Base-by-base conservation (phyloP, 2,329 filamentous ascomycete species). In the Penicillium sp. region DNA sequence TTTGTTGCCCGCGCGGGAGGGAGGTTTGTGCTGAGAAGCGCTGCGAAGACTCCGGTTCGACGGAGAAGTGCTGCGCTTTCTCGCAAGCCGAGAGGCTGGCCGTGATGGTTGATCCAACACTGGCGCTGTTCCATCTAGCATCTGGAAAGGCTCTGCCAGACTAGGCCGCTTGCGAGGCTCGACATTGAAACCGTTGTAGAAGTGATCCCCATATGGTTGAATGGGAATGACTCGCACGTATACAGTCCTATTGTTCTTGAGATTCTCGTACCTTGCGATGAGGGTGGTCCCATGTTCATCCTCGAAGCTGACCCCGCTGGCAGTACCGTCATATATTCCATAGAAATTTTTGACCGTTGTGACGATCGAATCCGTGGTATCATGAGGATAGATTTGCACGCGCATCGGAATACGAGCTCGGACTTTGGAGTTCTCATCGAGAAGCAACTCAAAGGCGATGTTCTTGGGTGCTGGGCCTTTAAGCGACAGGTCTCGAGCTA, bases 281-380 rank as follows among this genome's bases (percentile, higher is more conserved):
- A 99, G 86, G 60, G 90, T 96, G 70, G 90, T 93, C 69, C 91
- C 91, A 68, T 89, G 82, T 63, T 90, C 86, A 75, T 97, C 93
- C 78, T 97, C 93, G 71, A 99, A 97, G 78, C 91, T 96, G 71
- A 99, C 89, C 65, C 94, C 93, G 73, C 88, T 88, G 66, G 86
- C 86, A 66, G 86, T 84, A 61, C 85, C 87, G 64, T 93, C 90
- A 75, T 97, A 97, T 66, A 99, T 84, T 60, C 94, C 94, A 73
- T 96, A 97, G 79, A 97, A 97, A 81, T 97, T 97, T 83, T 96
- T 97, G 71, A 97, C 93, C 1, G 94, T 97, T 15, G 92, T 94
- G 63, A 97, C 91, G 78, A 99, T 99, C 36, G 93, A 97, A 73
- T 97, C 93, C 23, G 93, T 97, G 52, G 91, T 93, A 80, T 99